Percentiles rank a stretch among this genome's conserved stretches.
These are phyloP conservation scores for Paecilomyces niveus DNA, from an alignment of 2,329 filamentous ascomycete species.

Conservation along the genomic window DNA sequence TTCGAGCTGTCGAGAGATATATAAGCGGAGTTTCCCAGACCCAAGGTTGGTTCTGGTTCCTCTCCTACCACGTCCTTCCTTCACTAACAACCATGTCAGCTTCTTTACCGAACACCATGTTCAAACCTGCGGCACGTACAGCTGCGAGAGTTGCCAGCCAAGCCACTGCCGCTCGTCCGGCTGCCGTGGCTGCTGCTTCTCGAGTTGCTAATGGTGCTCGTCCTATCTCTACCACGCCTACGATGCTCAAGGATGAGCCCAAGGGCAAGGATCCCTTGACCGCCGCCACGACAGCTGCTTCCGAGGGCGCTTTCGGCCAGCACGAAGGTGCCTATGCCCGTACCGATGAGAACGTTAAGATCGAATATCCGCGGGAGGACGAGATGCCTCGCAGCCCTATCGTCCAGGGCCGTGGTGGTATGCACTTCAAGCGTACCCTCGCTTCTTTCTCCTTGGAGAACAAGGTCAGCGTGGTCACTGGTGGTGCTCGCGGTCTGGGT, in stretches of 20 bases:
- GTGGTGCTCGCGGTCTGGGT: conserved; percentile 80
- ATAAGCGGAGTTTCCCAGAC: background rate
- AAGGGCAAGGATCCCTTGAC: conserved; percentile 17
- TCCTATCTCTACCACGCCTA: conserved; percentile 22
- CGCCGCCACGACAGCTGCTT: conserved; percentile 23
- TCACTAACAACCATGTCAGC: background rate
- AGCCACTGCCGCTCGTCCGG: conserved; percentile 10
- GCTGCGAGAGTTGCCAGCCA: conserved; percentile 16
- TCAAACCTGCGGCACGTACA: conserved; percentile 20
- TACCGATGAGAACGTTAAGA: conserved; percentile 69
- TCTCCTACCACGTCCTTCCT: background rate
- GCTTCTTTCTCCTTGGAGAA: conserved; percentile 80
- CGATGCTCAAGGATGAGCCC: conserved; percentile 16
- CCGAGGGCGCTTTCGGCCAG: conserved; percentile 20
- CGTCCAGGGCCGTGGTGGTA: conserved; percentile 67
- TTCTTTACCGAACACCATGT: conserved; percentile 14
- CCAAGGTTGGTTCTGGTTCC: background rate
- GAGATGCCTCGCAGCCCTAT: conserved; percentile 65
- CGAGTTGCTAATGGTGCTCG: conserved; percentile 14
- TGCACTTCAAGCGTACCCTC: conserved; percentile 78
- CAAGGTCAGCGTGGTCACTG: conserved; percentile 78
- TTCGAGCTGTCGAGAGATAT: background rate
- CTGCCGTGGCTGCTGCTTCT: conserved; percentile 8
- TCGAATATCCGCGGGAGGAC: conserved; percentile 69
- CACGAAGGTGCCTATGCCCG: conserved; percentile 66